Conservation (phyloP, 345 rosid species). For the Laguncularia racemosa region DNA sequence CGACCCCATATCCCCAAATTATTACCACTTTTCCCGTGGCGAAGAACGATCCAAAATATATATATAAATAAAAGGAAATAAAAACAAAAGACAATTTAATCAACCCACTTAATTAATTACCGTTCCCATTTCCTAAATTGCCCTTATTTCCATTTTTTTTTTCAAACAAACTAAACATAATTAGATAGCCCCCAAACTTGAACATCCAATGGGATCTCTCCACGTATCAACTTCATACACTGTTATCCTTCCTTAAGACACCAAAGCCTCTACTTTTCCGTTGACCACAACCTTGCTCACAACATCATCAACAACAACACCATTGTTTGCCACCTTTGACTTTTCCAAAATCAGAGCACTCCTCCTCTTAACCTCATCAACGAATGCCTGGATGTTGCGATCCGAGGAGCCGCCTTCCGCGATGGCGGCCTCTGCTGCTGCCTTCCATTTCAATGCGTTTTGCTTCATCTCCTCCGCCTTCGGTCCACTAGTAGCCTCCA, state of each 20-base stretch:
- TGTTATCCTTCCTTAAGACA: background rate
- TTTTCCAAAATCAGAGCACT: slow-evolving; percentile 9
- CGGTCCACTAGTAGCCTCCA: slow-evolving; percentile 43
- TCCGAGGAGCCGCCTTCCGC: slow-evolving; percentile 76
- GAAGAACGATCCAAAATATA: too few species aligned
- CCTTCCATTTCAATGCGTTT: slow-evolving; percentile 64
- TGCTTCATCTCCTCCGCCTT: slow-evolving; percentile 45
- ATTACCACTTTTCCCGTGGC: too few species aligned
- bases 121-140: too few species aligned
- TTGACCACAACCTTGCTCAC: slow-evolving; percentile 1
- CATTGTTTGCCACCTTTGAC: background rate
- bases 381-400: slow-evolving; percentile 50
- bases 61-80: too few species aligned
- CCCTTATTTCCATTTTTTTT: too few species aligned
- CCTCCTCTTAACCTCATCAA: slow-evolving; percentile 41
- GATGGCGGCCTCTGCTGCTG: slow-evolving; percentile 60
- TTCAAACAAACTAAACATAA: too few species aligned
- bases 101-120: too few species aligned
- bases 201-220: too few species aligned
- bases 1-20: too few species aligned
- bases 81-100: too few species aligned
- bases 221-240: background rate
- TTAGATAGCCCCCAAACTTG: too few species aligned
- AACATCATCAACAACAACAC: background rate
- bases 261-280: slow-evolving; percentile 6